These are phyloP conservation scores for Mycosphaerella sp. DNA, from an alignment of 2,329 filamentous ascomycete genomes.

Conservation along the genomic window DNA sequence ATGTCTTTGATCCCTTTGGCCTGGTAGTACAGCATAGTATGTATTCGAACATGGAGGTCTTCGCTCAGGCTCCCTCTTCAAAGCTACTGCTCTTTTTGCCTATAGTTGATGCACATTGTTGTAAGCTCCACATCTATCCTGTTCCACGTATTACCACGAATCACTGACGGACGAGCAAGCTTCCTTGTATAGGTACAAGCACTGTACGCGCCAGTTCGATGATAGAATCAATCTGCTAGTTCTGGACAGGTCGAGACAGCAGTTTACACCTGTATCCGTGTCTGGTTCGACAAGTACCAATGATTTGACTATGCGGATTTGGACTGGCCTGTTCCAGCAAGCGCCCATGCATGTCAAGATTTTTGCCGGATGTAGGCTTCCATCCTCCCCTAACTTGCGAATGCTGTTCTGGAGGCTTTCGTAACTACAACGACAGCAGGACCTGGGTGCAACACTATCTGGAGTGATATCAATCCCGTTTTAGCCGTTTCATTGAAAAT, in stretches of 20 bases:
- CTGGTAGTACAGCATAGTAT: not conserved
- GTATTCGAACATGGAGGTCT: not conserved
- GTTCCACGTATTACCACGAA: no score
- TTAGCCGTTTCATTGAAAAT: slow-evolving; percentile 20
- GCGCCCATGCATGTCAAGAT: slow-evolving; percentile 23
- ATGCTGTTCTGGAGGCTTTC: not conserved
- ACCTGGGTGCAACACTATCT: slow-evolving; percentile 19
- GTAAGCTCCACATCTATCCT: no score
- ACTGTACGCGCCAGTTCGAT: no score
- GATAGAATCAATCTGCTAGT: no score
- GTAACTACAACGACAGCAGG: no score
- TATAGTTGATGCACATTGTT: no score
- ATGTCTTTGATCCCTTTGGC: not conserved
- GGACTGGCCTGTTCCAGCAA: slow-evolving; percentile 25
- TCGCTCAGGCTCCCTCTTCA: not conserved
- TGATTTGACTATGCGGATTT: slow-evolving; percentile 22
- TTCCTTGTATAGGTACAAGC: no score
- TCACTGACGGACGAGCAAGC: no score
- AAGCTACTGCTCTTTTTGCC: not conserved
- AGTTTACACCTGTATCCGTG: no score
- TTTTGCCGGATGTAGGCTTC: not conserved
- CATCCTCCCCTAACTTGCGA: not conserved
- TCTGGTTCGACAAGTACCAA: no score
- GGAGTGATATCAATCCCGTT: slow-evolving; percentile 22
- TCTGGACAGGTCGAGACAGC: no score